phyloP scores from a whole-genome alignment of 108 stramenopile species.

The Stephanodiscus minutulus region DNA sequence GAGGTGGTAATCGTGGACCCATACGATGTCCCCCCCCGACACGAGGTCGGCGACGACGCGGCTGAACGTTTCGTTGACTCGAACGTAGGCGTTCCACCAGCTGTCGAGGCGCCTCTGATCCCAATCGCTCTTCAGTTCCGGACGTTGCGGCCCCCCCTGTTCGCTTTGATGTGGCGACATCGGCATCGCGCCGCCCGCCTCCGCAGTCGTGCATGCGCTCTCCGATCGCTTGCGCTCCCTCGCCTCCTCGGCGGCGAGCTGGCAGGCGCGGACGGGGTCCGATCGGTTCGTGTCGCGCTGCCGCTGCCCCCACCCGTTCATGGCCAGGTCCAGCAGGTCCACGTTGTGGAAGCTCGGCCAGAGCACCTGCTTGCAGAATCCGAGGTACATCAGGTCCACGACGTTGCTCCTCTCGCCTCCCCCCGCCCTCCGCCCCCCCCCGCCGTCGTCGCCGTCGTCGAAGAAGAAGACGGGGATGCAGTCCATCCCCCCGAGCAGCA shows the following conservation, averaged over 20 bases:
- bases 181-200: too few relatives aligned
- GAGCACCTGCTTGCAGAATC: conserved; percentile 96
- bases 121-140: conserved; percentile 65
- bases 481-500: conserved; percentile 81
- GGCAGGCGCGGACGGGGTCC: conserved; percentile 47
- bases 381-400: conserved; percentile 84
- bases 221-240: conserved; percentile 37
- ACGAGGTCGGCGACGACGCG: conserved; percentile 65
- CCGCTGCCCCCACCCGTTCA: conserved; percentile 58
- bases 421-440: background rate
- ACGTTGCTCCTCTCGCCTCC: conserved; percentile 5
- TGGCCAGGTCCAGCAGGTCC: conserved; percentile 84
- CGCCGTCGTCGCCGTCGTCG: conserved; percentile 19
- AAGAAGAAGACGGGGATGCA: conserved; percentile 95
- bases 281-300: conserved; percentile 26
- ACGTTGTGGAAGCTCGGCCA: conserved; percentile 99
- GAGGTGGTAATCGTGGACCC: conserved; percentile 99
- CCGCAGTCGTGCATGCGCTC: conserved; percentile 25
- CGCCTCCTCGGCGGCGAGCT: conserved; percentile 46
- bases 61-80: conserved; percentile 86
- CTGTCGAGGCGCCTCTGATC: conserved; percentile 82
- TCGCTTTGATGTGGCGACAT: conserved; percentile 7
- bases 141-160: background rate
- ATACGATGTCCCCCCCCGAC: conserved; percentile 77
- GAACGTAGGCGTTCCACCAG: conserved; percentile 90